Evolutionary conservation across 352 stramenopile species (phyloP).

Genomic region (Phytopythium ostracodes): DNA sequence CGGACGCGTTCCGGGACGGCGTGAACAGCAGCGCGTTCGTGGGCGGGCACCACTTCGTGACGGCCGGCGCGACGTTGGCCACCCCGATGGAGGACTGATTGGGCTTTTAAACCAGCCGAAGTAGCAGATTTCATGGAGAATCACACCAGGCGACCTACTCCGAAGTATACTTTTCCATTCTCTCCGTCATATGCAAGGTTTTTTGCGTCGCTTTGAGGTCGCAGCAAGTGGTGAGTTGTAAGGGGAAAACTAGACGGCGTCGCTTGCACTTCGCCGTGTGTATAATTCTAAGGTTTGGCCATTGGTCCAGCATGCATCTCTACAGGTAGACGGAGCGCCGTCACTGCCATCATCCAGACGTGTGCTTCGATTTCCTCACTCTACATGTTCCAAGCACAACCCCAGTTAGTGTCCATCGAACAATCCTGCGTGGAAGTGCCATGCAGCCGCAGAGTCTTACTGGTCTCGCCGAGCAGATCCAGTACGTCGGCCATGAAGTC

Average conservation of each 20-base stretch:
- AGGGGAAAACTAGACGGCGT: neutral
- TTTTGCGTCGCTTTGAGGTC: neutral
- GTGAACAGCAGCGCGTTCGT: conserved; percentile 9
- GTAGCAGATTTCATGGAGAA: neutral
- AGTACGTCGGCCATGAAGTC: conserved; percentile 93
- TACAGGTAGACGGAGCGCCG: too few relatives aligned
- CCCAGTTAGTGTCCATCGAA: neutral
- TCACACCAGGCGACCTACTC: too few relatives aligned
- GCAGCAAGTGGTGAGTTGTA: neutral
- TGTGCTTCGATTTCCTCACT: neutral
- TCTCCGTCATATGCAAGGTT: neutral
- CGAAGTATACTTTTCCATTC: too few relatives aligned
- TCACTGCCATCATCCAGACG: too few relatives aligned
- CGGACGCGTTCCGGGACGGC: conserved; percentile 6
- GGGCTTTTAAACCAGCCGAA: too few relatives aligned
- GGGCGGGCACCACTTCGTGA: conserved; percentile 1
- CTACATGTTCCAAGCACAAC: neutral
- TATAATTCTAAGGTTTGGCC: neutral
- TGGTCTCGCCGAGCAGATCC: conserved; percentile 70
- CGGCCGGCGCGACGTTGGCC: neutral
- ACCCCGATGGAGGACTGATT: conserved; percentile 42
- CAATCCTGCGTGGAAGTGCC: too few relatives aligned
- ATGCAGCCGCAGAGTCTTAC: neutral
- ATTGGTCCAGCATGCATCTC: too few relatives aligned
- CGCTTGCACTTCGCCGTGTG: neutral